Conservation (phyloP, 805 yeast genomes). For the Metschnikowia peoriensis region DNA sequence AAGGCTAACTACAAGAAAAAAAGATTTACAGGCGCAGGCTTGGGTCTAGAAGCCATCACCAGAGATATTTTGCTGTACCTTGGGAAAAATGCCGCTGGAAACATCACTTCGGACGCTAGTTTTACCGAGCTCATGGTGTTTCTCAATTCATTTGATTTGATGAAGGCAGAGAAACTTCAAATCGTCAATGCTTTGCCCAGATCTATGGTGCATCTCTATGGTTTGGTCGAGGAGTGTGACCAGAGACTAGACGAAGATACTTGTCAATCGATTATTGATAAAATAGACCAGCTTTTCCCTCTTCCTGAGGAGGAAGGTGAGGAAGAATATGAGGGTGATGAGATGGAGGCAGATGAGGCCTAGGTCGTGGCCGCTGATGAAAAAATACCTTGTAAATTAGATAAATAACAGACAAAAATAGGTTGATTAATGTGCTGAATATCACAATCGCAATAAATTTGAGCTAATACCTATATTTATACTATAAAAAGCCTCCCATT, state of each 20-base stretch:
- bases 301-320: constrained; percentile 30
- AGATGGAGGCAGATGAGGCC: constrained; percentile 6
- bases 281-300: constrained; percentile 56
- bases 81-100: constrained; percentile 24
- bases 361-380: neutral
- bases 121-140: constrained; percentile 42
- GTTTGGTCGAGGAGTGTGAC: constrained; percentile 91
- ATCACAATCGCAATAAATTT: neutral
- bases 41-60: constrained; percentile 48
- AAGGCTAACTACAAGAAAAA: constrained; percentile 24
- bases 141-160: constrained; percentile 54
- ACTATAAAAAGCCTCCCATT: constrained; percentile 14
- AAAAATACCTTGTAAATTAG: neutral
- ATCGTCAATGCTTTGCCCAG: constrained; percentile 79
- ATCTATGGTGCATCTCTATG: constrained; percentile 72
- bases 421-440: neutral
- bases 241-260: constrained; percentile 71
- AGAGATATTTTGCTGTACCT: constrained; percentile 47
- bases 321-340: constrained; percentile 17
- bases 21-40: constrained; percentile 40
- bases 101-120: constrained; percentile 21
- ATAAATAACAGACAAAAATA: neutral
- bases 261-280: constrained; percentile 55
- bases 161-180: constrained; percentile 82
- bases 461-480: neutral